phyloP scores from a whole-genome alignment of 2,329 filamentous ascomycete species.

The Cercospora zeina region DNA sequence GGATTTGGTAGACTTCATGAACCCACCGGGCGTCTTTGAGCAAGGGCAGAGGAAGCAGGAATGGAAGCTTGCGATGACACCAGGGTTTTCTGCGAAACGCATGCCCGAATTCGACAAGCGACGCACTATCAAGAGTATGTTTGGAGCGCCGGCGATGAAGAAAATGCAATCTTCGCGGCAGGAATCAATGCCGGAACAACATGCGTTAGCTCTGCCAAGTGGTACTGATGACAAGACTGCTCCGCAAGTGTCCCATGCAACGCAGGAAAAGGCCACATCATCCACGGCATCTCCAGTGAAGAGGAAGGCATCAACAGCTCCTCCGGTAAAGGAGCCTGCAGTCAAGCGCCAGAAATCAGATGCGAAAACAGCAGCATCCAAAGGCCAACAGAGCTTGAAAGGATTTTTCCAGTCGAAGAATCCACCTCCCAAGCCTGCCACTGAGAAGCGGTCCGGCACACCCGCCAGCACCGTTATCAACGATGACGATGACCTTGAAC shows the following conservation, averaged over 20 bases:
- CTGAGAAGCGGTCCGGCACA: conserved; percentile 8
- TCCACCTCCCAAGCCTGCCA: neutral
- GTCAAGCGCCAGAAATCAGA: conserved; percentile 56
- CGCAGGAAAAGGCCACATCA: neutral
- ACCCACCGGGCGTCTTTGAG: conserved; percentile 69
- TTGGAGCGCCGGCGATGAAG: conserved; percentile 54
- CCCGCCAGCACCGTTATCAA: neutral
- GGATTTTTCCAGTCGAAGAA: conserved; percentile 74
- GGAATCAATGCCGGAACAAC: neutral
- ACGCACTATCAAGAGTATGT: conserved; percentile 91
- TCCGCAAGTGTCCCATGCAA: neutral
- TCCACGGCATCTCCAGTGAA: conserved; percentile 27
- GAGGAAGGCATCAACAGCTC: conserved; percentile 38
- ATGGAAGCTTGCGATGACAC: conserved; percentile 65
- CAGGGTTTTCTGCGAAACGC: conserved; percentile 75
- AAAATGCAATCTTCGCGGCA: conserved; percentile 41
- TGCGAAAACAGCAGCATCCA: conserved; percentile 37
- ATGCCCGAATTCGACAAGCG: conserved; percentile 86
- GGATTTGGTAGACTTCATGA: conserved; percentile 70
- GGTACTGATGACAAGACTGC: neutral
- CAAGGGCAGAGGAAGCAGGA: conserved; percentile 65
- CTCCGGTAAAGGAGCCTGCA: conserved; percentile 33
- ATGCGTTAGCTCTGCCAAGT: neutral
- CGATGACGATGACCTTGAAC: neutral
- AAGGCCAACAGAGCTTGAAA: conserved; percentile 65